Conservation (phyloP, 2,329 filamentous ascomycete genomes). For the Curvularia eragrostidis region DNA sequence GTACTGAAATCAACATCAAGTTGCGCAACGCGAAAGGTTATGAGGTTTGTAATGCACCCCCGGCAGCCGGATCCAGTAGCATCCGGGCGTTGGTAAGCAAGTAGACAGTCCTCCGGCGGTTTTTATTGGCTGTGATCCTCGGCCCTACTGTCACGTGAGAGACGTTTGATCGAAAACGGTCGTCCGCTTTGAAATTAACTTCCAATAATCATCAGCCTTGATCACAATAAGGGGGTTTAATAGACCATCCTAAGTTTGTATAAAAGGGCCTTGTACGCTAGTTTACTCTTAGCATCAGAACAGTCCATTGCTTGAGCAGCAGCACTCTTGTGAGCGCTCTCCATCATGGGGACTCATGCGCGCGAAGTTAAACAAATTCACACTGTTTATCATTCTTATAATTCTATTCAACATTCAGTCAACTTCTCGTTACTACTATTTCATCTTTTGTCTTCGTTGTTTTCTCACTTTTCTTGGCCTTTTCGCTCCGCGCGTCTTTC, state of each 20-base stretch:
- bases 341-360: not conserved
- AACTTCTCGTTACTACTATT: not conserved
- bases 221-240: not conserved
- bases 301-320: not conserved
- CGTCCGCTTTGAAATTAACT: not conserved
- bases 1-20: not conserved
- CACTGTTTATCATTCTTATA: not conserved
- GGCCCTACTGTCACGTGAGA: not conserved
- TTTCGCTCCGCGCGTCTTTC: constrained; percentile 17
- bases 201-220: not conserved
- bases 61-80: constrained; percentile 2
- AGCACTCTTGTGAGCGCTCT: not conserved
- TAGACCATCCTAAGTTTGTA: not conserved
- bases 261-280: not conserved
- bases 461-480: not conserved
- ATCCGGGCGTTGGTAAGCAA: constrained; percentile 10
- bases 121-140: constrained; percentile 1
- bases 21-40: not conserved
- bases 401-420: not conserved
- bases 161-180: not conserved
- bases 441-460: not conserved
- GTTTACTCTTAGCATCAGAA: not conserved
- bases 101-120: not conserved
- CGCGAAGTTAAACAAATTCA: not conserved
- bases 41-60: constrained; percentile 12